A percentile compares a stretch with the other conserved stretches of the same genome.
phyloP scores from a whole-genome alignment of 2,329 filamentous ascomycete genomes.

The Arthroderma sp. region DNA sequence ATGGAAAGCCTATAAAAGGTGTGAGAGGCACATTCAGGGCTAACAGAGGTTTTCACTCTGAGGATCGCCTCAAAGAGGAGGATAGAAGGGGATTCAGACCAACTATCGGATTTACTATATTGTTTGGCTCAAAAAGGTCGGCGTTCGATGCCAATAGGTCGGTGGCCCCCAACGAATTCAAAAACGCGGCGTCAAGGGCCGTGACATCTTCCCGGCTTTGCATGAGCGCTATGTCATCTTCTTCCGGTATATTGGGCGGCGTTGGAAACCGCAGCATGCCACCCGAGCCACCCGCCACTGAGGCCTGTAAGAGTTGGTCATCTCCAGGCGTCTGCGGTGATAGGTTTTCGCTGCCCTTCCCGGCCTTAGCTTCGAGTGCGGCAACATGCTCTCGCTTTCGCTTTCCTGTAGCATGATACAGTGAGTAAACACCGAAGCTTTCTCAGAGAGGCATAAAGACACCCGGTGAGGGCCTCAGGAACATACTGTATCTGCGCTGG shows the following conservation, averaged over 20 bases:
- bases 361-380: constrained; percentile 14
- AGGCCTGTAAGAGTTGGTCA: no score
- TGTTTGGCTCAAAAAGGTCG: background rate
- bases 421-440: background rate
- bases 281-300: no score
- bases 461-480: background rate
- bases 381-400: constrained; percentile 17
- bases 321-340: no score
- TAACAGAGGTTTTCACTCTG: background rate
- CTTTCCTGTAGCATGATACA: constrained; percentile 8
- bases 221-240: background rate
- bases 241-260: background rate
- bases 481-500: constrained; percentile 39
- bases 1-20: background rate
- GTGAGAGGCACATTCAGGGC: background rate
- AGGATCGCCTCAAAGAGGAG: no score
- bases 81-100: no score
- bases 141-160: background rate
- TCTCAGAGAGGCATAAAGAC: background rate
- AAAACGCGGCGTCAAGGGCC: background rate
- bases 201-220: no score
- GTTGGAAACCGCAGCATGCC: no score
- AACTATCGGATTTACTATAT: background rate
- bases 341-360: background rate
- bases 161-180: background rate